phyloP scores from a whole-genome alignment of 495 filamentous ascomycete genomes.

The Usnea hakonensis region DNA sequence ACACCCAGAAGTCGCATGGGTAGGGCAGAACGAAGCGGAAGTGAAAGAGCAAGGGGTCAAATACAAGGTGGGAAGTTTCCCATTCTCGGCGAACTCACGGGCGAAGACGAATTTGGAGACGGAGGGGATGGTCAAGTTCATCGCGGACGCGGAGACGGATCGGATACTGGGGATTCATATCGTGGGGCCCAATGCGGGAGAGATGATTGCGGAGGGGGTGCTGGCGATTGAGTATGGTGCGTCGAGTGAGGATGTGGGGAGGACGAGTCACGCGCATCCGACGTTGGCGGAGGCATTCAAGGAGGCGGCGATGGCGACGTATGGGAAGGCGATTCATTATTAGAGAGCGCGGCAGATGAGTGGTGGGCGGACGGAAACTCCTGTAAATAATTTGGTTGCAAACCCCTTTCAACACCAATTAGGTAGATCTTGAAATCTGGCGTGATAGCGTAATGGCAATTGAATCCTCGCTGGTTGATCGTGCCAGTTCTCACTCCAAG shows the following conservation, averaged over 20 bases:
- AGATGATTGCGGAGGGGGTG: slow-evolving; percentile 98
- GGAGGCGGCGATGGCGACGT: slow-evolving; percentile 98
- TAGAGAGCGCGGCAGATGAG: slow-evolving; percentile 38
- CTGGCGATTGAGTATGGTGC: slow-evolving; percentile 95
- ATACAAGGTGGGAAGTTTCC: slow-evolving; percentile 89
- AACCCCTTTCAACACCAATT: not conserved
- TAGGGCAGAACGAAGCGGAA: slow-evolving; percentile 95
- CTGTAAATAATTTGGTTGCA: slow-evolving; percentile 15
- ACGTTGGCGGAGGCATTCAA: slow-evolving; percentile 97
- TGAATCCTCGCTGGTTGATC: not conserved
- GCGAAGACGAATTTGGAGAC: slow-evolving; percentile 98
- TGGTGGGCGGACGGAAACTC: not conserved
- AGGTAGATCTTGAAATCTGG: not conserved
- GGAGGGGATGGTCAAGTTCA: slow-evolving; percentile 94
- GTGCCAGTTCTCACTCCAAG: not conserved
- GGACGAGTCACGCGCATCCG: slow-evolving; percentile 95
- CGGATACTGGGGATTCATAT: slow-evolving; percentile 93
- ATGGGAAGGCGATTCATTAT: slow-evolving; percentile 94
- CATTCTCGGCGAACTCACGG: slow-evolving; percentile 93
- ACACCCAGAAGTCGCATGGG: slow-evolving; percentile 96
- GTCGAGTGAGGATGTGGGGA: slow-evolving; percentile 86
- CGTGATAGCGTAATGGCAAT: not conserved
- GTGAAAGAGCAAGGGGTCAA: slow-evolving; percentile 81
- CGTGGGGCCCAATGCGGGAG: slow-evolving; percentile 88
- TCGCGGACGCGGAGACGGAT: slow-evolving; percentile 94